A percentile compares a stretch with the other conserved stretches of the same genome.
Evolutionary conservation across 345 rosid species (phyloP).

Genomic region (Dipteronia sinensis): DNA sequence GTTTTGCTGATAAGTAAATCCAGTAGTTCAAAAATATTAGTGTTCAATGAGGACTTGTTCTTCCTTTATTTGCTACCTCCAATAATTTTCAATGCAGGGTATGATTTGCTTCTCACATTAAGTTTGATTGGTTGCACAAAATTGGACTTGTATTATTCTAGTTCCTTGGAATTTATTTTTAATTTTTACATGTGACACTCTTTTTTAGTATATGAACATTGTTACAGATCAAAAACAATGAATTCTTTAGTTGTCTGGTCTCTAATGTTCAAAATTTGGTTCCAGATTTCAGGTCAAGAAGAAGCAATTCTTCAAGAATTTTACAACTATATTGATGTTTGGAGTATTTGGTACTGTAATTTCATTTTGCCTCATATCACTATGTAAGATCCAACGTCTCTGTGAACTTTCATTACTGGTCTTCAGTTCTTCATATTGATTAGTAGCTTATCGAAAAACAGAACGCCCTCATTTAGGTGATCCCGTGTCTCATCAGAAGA

Average conservation of each 20-base stretch:
- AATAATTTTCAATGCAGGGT: constrained; percentile 83
- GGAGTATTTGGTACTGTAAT: constrained; percentile 69
- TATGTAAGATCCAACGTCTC: constrained; percentile 37
- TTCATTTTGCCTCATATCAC: constrained; percentile 66
- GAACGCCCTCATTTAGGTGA: neutral
- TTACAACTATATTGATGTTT: constrained; percentile 62
- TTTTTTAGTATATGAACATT: neutral
- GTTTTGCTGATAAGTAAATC: constrained; percentile 51
- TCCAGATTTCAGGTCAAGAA: constrained; percentile 84
- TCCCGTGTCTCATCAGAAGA: neutral
- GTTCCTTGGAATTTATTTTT: neutral
- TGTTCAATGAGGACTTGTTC: constrained; percentile 68
- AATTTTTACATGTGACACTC: neutral
- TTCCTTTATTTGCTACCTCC: constrained; percentile 79
- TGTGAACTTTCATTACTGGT: neutral
- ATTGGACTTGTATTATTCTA: too few species aligned
- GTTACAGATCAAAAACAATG: neutral
- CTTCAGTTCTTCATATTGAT: neutral
- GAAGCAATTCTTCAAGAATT: constrained; percentile 76
- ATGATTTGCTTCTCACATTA: constrained; percentile 20
- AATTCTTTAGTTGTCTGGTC: neutral
- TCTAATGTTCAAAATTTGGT: constrained; percentile 20
- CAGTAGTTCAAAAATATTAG: constrained; percentile 33
- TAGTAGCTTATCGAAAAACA: too few species aligned
- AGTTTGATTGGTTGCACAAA: too few species aligned